Base-by-base conservation (phyloP, 1,139 yeast genomes). In the Sugiyamaella castrensis region DNA sequence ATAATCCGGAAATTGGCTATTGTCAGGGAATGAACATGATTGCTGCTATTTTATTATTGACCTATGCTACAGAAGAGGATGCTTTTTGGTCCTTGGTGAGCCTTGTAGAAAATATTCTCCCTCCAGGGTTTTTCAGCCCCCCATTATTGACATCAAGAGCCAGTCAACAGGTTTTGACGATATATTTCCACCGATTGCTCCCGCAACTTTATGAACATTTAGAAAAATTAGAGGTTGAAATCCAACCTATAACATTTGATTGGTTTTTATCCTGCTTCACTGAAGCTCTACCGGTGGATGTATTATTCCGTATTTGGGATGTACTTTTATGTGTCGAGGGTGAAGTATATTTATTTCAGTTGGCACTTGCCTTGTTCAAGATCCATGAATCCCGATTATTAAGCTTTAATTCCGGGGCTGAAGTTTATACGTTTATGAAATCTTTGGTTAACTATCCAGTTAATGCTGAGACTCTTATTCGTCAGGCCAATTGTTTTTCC, bases 1-100 rank as follows among this genome's bases (percentile, higher is more conserved):
- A 75, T 53, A 72, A 73, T 50, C 75, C 79, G 0, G 70, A 69
- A 1, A 70, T 79, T 38, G 84, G 85, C 0, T 80, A 80, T 57
- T 77, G 80, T 48, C 85, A 80, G 58, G 85, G 85, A 0, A 79
- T 80, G 85, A 80, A 80, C 57, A 75, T 79, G 56, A 75, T 80
- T 27, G 76, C 77, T 4, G 85, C 82, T 0, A 77, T 76, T 43
- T 58, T 80, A 8, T 60, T 80, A 11, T 58, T 80, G 28, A 73
- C 76, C 1, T 72, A 65, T 54, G 68, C 74, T 2, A 67, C 71
- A 5, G 84, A 79, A 46, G 83, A 77, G 53, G 82, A 79, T 50
- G 74, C 81, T 3, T 80, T 79, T 53, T 79, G 83, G 82, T 69
- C 76, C 4, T 74, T 80, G 51, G 76, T 76, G 37, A 75, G 76